These are phyloP conservation scores for Opeltia flavorubescens DNA, from an alignment of 495 filamentous ascomycete genomes.

Conservation along the genomic window DNA sequence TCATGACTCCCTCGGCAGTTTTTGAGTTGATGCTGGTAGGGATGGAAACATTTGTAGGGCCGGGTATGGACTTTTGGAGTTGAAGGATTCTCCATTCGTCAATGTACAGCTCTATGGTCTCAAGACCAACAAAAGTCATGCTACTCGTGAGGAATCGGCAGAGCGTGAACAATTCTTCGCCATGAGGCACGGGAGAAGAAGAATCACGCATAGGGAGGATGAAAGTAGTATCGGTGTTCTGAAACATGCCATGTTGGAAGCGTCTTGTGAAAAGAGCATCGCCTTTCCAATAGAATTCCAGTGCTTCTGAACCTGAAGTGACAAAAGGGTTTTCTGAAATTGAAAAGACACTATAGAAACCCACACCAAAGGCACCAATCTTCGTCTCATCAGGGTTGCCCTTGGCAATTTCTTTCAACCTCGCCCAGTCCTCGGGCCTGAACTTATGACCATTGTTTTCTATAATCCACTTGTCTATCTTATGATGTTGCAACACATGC, in stretches of 20 bases:
- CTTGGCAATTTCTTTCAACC: conserved; percentile 91
- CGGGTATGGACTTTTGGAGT: conserved; percentile 71
- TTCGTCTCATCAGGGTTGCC: conserved; percentile 98
- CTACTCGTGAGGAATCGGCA: conserved; percentile 88
- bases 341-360: conserved; percentile 97
- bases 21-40: conserved; percentile 67
- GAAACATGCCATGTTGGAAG: conserved; percentile 48
- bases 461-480: conserved; percentile 66
- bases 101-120: conserved; percentile 78
- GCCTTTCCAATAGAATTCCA: conserved; percentile 99
- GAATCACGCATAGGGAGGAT: conserved; percentile 83
- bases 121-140: conserved; percentile 84
- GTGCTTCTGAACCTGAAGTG: conserved; percentile 74
- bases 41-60: conserved; percentile 53
- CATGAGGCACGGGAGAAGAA: conserved; percentile 58
- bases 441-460: conserved; percentile 85
- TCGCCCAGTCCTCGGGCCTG: conserved; percentile 74
- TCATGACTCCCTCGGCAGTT: conserved; percentile 77
- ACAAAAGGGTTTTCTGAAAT: conserved; percentile 97
- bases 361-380: conserved; percentile 96
- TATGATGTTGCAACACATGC: conserved; percentile 71
- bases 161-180: conserved; percentile 53
- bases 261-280: conserved; percentile 85
- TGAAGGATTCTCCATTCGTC: conserved; percentile 71
- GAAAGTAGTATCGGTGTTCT: conserved; percentile 70